Percentiles rank a stretch among this genome's conserved stretches.
phyloP scores from a whole-genome alignment of 352 stramenopile species.

The Stramenopiles sp. region DNA sequence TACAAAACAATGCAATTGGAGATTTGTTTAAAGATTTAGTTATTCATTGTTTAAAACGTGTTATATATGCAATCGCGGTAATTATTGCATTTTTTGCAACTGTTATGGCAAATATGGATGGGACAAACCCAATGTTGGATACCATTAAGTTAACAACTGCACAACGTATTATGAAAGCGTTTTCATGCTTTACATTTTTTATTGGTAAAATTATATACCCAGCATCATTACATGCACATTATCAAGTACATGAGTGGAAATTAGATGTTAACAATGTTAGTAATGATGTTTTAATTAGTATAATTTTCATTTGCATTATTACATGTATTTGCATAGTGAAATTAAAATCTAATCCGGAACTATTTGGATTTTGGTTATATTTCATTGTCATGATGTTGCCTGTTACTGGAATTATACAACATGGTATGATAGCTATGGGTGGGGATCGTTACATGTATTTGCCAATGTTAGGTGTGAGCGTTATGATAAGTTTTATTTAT shows the following conservation, averaged over 20 bases:
- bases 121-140: slow-evolving; percentile 25
- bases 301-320: not conserved
- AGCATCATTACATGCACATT: slow-evolving; percentile 31
- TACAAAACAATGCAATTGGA: not conserved
- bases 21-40: not conserved
- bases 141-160: slow-evolving; percentile 22
- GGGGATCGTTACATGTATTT: slow-evolving; percentile 45
- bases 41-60: not conserved
- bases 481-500: slow-evolving; percentile 12
- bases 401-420: slow-evolving; percentile 38
- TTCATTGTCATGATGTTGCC: slow-evolving; percentile 33
- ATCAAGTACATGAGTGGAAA: slow-evolving; percentile 27
- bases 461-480: slow-evolving; percentile 26
- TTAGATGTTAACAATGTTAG: slow-evolving; percentile 11
- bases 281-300: not conserved
- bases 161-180: slow-evolving; percentile 31
- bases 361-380: slow-evolving; percentile 15
- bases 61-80: not conserved
- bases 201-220: slow-evolving; percentile 29
- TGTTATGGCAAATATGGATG: slow-evolving; percentile 29
- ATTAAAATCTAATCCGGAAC: not conserved
- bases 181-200: slow-evolving; percentile 25
- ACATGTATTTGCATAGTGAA: not conserved
- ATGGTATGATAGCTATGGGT: slow-evolving; percentile 34
- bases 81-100: slow-evolving; percentile 15